Conservation (phyloP, 2,329 filamentous ascomycete genomes). For the Neonectria coccinea region DNA sequence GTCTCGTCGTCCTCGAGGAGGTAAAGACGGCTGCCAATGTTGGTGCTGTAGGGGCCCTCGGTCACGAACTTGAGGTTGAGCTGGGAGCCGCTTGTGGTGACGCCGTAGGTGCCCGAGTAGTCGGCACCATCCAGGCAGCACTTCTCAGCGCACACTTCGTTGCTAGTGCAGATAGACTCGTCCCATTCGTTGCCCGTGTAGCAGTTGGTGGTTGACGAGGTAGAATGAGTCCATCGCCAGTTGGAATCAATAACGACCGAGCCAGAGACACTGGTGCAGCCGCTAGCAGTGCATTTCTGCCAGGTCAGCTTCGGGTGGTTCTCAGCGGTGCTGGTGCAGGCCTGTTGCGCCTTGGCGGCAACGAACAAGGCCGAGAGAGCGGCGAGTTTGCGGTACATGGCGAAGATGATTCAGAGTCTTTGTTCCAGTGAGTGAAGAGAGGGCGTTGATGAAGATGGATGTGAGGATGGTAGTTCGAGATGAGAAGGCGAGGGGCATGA, state of each 20-base stretch:
- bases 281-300: constrained; percentile 63
- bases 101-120: constrained; percentile 64
- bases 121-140: constrained; percentile 67
- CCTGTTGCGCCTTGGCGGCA: constrained; percentile 59
- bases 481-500: not conserved
- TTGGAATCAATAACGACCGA: constrained; percentile 69
- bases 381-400: constrained; percentile 48
- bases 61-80: constrained; percentile 70
- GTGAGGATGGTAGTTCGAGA: not conserved
- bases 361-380: constrained; percentile 46
- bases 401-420: constrained; percentile 25
- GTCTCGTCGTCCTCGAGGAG: constrained; percentile 70
- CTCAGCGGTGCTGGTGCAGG: constrained; percentile 61
- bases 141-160: constrained; percentile 58
- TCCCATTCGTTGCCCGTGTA: constrained; percentile 66
- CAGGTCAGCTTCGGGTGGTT: constrained; percentile 65
- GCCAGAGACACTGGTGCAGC: constrained; percentile 63
- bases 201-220: constrained; percentile 63
- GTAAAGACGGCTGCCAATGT: constrained; percentile 70
- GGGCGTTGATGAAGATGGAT: constrained; percentile 10
- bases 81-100: constrained; percentile 62
- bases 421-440: constrained; percentile 18
- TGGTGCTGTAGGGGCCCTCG: constrained; percentile 58
- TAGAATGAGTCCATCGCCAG: constrained; percentile 70
- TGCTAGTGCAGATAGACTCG: constrained; percentile 54